Evolutionary conservation across 352 stramenopile species (phyloP), one percentile per base, ranked within the genome.

Genomic region (Globisporangium megalacanthum): DNA sequence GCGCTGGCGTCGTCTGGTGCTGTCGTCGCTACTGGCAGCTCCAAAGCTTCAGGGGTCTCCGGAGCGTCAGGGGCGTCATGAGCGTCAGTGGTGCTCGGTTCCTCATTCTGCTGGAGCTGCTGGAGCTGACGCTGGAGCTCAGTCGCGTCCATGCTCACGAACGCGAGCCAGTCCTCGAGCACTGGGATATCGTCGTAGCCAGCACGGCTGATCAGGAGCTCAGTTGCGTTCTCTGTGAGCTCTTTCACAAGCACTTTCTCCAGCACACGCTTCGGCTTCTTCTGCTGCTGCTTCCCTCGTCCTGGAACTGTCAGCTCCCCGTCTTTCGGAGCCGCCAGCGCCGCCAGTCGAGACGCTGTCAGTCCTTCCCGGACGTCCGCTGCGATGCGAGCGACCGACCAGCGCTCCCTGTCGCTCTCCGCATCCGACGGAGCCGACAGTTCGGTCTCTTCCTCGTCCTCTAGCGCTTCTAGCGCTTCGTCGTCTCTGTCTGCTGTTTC

Each of bases 171-270:
- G 7, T 63, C 53, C 55, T 68, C 63, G 15, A 91, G 59, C 54
- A 76, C 45, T 11, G 20, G 10, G 13, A 77, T 56, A 6, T 87
- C 58, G 0, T 65, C 67, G 8, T 53, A 65, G 0, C 49, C 65
- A 6, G 73, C 73, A 54, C 76, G 70, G 41, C 75, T 79, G 35
- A 89, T 60, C 44, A 92, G 54, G 52, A 92, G 52, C 45, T 92
- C 81, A 15, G 81, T 92, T 45, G 77, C 68, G 49, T 73, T 75
- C 31, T 92, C 79, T 15, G 88, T 63, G 37, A 92, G 61, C 54
- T 92, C 79, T 4, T 64, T 60, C 49, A 75, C 61, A 15, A 86
- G 67, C 17, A 74, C 69, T 33, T 57, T 56, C 53, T 83, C 66
- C 19, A 88, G 35, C 36, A 65, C 70, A n/a, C 41, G 35, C 42